phyloP scores from a whole-genome alignment of 1,284 basidiomycete species.

The Cystobasidiaceae sp. region DNA sequence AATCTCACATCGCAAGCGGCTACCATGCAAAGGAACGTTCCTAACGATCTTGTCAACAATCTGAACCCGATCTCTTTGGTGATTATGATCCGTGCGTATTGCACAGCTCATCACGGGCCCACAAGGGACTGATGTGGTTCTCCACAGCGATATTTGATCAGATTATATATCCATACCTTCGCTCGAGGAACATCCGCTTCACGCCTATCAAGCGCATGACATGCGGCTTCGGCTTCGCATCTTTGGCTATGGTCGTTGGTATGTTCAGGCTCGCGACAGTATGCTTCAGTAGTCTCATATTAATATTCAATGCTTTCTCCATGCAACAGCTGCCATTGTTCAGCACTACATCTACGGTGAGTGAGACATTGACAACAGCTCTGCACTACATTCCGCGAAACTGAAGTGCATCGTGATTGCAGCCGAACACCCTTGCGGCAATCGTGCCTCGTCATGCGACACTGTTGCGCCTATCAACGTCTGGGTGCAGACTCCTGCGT shows the following conservation, averaged over 20 bases:
- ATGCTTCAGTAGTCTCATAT: too few relatives aligned
- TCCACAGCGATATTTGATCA: background rate
- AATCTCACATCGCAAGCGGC: slow-evolving; percentile 59
- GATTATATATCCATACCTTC: slow-evolving; percentile 67
- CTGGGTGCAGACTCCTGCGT: slow-evolving; percentile 56
- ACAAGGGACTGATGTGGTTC: slow-evolving; percentile 28
- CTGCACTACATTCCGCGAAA: background rate
- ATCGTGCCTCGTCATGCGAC: slow-evolving; percentile 53
- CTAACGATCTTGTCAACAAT: slow-evolving; percentile 76
- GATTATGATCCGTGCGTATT: slow-evolving; percentile 37
- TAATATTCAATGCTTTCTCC: too few relatives aligned
- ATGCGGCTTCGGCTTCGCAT: slow-evolving; percentile 60
- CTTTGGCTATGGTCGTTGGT: slow-evolving; percentile 55
- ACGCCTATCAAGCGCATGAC: slow-evolving; percentile 68
- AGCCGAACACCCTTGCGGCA: slow-evolving; percentile 57
- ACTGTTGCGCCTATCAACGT: slow-evolving; percentile 60
- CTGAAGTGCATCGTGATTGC: slow-evolving; percentile 42
- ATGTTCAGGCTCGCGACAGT: too few relatives aligned
- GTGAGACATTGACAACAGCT: background rate
- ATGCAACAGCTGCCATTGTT: slow-evolving; percentile 63
- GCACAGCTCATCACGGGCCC: slow-evolving; percentile 33
- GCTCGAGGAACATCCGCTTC: slow-evolving; percentile 62
- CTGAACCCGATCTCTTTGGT: slow-evolving; percentile 70
- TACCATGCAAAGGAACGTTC: slow-evolving; percentile 62
- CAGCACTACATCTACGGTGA: slow-evolving; percentile 64